Evolutionary conservation across 1,139 yeast genomes (phyloP), one percentile per base, ranked within the genome.

Genomic region (Lipomyces yarrowii): DNA sequence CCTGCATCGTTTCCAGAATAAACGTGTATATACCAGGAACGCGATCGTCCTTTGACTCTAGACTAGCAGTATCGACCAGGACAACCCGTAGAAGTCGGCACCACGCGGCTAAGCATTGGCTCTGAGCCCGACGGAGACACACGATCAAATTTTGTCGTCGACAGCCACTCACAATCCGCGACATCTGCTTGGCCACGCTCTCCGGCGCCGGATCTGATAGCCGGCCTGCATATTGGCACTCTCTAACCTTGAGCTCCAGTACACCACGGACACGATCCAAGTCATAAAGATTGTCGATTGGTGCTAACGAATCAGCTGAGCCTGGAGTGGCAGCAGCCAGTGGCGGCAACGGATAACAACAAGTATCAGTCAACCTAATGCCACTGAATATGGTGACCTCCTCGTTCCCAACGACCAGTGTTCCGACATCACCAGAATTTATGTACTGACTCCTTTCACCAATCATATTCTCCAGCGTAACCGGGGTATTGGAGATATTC

Each of bases 101-200:
- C 98, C 98, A 93, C 0, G 96, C 85, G 72, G 87, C 90, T 37
- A 93, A 78, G 66, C 88, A 86, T 8, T 83, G 79, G 59, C 88
- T 79, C 70, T 90, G 96, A 4, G 82, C 79, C 0, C 80, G 76
- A 65, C 77, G 71, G 15, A 76, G 61, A 15, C 52, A 56, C 10
- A 64, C 57, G 21, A 65, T 46, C 8, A 63, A 56, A 39, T 65
- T 65, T 39, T 48, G 64, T 39, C 64, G 56, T 8, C 57, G 54
- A 51, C 69, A 65, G 4, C 33, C 13, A 3, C 18, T 21, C 13
- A 60, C 32, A 8, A 65, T 65, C 46, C n/a, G 56, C 42, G n/a
- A 23, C 33, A 39, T 51, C 18, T 58, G 62, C 46, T 6, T 15
- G 10, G 15, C 46, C 10, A 64, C 51, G 1, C 23, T 10, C 23